A percentile compares a stretch with the other conserved stretches of the same genome.
These are phyloP conservation scores for Pseudozyma pruni DNA, from an alignment of 1,284 basidiomycete genomes.

Conservation along the genomic window DNA sequence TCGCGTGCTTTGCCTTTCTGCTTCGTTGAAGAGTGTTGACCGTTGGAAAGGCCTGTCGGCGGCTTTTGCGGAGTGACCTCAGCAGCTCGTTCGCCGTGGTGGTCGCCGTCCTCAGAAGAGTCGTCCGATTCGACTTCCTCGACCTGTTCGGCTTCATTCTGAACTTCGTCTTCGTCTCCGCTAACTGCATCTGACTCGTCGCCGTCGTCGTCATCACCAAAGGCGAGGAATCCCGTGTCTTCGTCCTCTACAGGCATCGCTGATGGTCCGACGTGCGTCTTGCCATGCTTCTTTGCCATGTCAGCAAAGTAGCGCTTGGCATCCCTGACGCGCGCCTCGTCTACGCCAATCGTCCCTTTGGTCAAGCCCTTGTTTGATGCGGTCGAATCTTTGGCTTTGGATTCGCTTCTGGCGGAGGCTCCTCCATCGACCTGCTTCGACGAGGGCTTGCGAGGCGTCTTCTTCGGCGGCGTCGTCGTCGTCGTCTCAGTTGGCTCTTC, in stretches of 20 bases:
- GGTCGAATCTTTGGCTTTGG: background rate
- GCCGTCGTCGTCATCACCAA: conserved; percentile 23
- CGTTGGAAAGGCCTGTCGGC: background rate
- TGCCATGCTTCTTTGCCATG: background rate
- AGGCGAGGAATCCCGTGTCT: conserved; percentile 32
- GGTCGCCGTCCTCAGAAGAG: conserved; percentile 25
- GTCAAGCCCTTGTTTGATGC: background rate
- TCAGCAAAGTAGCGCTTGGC: conserved; percentile 33
- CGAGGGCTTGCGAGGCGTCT: background rate
- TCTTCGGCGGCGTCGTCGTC: conserved; percentile 7
- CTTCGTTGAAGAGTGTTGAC: background rate
- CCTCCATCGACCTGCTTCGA: background rate
- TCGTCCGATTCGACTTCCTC: background rate
- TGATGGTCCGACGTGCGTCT: conserved; percentile 7
- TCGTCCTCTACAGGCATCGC: conserved; percentile 33
- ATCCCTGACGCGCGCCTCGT: conserved; percentile 12
- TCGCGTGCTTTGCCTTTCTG: conserved; percentile 13
- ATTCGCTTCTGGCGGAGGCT: background rate
- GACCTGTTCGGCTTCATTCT: background rate
- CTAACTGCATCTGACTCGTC: background rate
- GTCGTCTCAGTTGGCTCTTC: background rate
- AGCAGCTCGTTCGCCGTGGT: background rate
- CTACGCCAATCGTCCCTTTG: conserved; percentile 4
- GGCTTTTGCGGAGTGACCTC: background rate
- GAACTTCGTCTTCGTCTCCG: conserved; percentile 7